Conservation (phyloP, 1,284 basidiomycete genomes). For the Schizophyllum amplum region DNA sequence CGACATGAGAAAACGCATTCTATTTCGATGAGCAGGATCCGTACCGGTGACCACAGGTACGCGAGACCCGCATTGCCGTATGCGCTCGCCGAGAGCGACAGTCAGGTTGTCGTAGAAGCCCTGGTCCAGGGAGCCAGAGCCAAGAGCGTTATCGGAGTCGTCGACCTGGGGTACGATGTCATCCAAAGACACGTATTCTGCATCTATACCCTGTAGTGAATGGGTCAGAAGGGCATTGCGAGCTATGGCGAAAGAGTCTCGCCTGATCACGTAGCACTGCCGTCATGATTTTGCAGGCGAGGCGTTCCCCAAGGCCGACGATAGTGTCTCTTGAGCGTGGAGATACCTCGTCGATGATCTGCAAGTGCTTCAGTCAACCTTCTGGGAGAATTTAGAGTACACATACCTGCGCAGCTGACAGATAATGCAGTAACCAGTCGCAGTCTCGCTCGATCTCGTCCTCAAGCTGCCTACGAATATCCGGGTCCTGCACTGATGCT, state of each 20-base stretch:
- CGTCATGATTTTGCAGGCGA: constrained; percentile 90
- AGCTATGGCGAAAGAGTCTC: constrained; percentile 15
- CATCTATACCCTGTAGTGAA: constrained; percentile 70
- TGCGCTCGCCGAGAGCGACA: constrained; percentile 67
- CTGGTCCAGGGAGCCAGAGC: constrained; percentile 69
- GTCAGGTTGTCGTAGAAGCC: constrained; percentile 85
- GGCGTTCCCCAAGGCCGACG: constrained; percentile 86
- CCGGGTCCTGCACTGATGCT: constrained; percentile 48
- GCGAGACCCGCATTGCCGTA: constrained; percentile 70
- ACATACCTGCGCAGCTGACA: constrained; percentile 84
- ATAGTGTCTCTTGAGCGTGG: constrained; percentile 91
- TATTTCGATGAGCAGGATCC: constrained; percentile 6
- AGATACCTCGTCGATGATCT: constrained; percentile 98
- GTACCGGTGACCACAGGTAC: constrained; percentile 87
- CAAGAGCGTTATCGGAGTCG: constrained; percentile 36
- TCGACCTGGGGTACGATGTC: constrained; percentile 67
- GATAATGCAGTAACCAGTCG: constrained; percentile 78
- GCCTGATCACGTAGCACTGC: constrained; percentile 84
- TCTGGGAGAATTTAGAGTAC: neutral
- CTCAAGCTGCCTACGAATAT: constrained; percentile 73
- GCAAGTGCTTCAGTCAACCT: constrained; percentile 16
- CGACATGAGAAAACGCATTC: constrained; percentile 4
- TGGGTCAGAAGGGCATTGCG: neutral
- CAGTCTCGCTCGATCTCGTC: constrained; percentile 86
- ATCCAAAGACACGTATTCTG: constrained; percentile 92